These are phyloP conservation scores for Neurospora sp. DNA, from an alignment of 495 filamentous ascomycete genomes.

Conservation along the genomic window DNA sequence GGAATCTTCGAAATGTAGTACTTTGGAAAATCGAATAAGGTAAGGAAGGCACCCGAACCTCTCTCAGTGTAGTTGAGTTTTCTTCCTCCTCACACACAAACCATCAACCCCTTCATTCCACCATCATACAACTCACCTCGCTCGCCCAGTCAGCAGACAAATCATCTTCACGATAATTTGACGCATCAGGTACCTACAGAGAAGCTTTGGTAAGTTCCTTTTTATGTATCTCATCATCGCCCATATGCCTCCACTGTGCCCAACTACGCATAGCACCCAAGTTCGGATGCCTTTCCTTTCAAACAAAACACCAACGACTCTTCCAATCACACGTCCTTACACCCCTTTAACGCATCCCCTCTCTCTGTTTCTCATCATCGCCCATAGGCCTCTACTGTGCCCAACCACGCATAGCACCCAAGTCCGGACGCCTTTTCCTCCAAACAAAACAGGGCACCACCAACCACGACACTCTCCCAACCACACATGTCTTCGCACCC, in stretches of 20 bases:
- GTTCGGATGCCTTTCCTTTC: not conserved
- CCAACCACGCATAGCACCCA: not conserved
- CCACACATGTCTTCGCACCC: not conserved
- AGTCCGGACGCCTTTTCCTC: not conserved
- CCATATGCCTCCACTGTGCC: not conserved
- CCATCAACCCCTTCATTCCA: not conserved
- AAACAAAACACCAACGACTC: not conserved
- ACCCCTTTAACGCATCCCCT: no score
- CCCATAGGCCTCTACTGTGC: not conserved
- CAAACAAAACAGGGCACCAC: not conserved
- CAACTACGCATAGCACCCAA: not conserved
- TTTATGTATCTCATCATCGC: not conserved
- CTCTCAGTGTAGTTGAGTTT: no score
- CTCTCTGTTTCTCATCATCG: not conserved
- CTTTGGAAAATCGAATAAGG: no score
- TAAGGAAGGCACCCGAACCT: no score
- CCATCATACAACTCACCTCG: fast-evolving
- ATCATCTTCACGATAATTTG: not conserved
- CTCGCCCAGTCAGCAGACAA: not conserved
- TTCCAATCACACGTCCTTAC: no score
- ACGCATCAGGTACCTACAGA: not conserved
- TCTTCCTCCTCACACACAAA: not conserved
- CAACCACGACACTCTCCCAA: not conserved
- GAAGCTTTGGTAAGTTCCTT: not conserved
- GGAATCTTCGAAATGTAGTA: no score